These are phyloP conservation scores for Flaveria robusta DNA, from an alignment of 129 eudicot genomes.

Conservation along the genomic window DNA sequence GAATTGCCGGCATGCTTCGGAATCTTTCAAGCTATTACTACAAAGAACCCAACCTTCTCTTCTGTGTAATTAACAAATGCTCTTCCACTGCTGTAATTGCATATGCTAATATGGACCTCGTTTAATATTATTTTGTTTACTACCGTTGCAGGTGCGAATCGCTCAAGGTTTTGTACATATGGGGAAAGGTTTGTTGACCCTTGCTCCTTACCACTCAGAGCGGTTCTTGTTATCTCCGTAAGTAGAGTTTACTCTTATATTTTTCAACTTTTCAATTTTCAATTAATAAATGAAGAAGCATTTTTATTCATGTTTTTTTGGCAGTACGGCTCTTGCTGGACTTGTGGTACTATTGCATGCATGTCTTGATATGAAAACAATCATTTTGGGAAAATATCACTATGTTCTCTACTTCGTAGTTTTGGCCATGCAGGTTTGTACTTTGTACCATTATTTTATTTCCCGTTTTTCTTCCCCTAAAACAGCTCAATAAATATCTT, in stretches of 20 bases:
- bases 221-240: conserved; percentile 92
- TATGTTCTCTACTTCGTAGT: conserved; percentile 87
- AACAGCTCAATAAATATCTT: neutral
- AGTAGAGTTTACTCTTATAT: conserved; percentile 29
- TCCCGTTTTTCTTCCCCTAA: neutral
- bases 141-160: conserved; percentile 74
- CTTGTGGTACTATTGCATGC: conserved; percentile 72
- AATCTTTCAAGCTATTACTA: conserved; percentile 95
- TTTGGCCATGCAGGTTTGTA: conserved; percentile 88
- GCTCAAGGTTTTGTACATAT: conserved; percentile 97
- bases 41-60: conserved; percentile 96
- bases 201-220: conserved; percentile 94
- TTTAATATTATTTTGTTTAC: neutral
- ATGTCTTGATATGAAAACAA: conserved; percentile 90
- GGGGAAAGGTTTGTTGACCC: conserved; percentile 94
- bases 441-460: conserved; percentile 16
- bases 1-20: conserved; percentile 99
- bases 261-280: neutral
- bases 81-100: neutral
- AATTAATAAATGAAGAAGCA: neutral
- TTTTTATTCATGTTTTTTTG: neutral
- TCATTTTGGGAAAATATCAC: conserved; percentile 90
- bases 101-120: neutral
- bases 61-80: conserved; percentile 56
- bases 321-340: conserved; percentile 91